A percentile compares a stretch with the other conserved stretches of the same genome.
These are phyloP conservation scores for Umbelopsis sp. DNA, from an alignment of 371 early-diverging fungal genomes.

Conservation along the genomic window DNA sequence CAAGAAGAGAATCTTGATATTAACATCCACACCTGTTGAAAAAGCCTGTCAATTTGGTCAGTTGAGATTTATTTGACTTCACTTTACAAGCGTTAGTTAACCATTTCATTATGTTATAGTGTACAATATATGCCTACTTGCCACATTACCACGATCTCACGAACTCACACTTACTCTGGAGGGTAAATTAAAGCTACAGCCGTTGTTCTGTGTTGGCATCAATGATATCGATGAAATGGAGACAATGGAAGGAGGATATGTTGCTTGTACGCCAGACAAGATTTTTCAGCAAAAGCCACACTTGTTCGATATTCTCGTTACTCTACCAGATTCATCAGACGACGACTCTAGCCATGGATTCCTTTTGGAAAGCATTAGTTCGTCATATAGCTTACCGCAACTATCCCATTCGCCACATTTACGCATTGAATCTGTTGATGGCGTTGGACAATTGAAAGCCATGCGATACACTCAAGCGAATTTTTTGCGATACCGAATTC, in stretches of 20 bases:
- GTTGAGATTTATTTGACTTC: neutral
- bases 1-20: conserved; percentile 57
- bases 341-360: neutral
- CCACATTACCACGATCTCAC: conserved; percentile 28
- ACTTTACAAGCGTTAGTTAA: too few species aligned
- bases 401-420: neutral
- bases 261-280: conserved; percentile 67
- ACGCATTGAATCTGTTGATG: neutral
- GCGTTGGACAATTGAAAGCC: neutral
- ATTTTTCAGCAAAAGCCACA: conserved; percentile 57
- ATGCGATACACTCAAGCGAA: conserved; percentile 13
- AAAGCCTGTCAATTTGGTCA: conserved; percentile 55
- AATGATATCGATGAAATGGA: conserved; percentile 57
- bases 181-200: conserved; percentile 28
- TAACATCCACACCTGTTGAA: conserved; percentile 54
- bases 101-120: conserved; percentile 23
- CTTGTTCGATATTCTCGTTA: conserved; percentile 58
- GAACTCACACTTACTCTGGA: conserved; percentile 22
- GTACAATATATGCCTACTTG: conserved; percentile 47
- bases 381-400: conserved; percentile 7
- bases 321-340: conserved; percentile 34
- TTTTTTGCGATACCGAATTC: conserved; percentile 17
- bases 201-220: conserved; percentile 56
- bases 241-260: conserved; percentile 43
- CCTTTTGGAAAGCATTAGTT: neutral